phyloP scores from a whole-genome alignment of 768 basidiomycete species.

The Kwoniella botswanensis region DNA sequence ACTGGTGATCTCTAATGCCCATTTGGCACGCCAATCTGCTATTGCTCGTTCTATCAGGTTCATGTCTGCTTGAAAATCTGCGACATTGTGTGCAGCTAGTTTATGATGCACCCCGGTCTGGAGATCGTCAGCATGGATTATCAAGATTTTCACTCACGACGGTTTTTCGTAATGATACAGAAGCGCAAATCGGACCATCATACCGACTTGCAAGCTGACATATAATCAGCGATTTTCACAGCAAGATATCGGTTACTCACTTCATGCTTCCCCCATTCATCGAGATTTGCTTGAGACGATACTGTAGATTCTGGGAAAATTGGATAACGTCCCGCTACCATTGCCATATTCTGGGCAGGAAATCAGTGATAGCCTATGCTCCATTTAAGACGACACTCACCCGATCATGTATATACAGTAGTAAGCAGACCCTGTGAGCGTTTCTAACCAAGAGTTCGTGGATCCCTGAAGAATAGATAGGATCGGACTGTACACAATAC shows the following conservation, averaged over 20 bases:
- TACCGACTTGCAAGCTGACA: conserved; percentile 13
- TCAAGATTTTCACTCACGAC: conserved; percentile 9
- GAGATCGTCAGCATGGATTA: background rate
- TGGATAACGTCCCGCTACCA: conserved; percentile 28
- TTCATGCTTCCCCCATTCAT: conserved; percentile 19
- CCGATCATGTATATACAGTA: conserved; percentile 24
- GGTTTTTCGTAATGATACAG: conserved; percentile 22
- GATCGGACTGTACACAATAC: conserved; percentile 21
- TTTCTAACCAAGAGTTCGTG: conserved; percentile 26
- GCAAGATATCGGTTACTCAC: conserved; percentile 7
- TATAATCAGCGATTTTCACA: background rate
- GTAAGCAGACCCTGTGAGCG: conserved; percentile 23
- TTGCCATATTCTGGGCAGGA: conserved; percentile 23
- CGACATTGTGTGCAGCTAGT: background rate
- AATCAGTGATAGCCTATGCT: background rate
- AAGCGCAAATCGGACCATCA: conserved; percentile 22
- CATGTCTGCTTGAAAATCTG: conserved; percentile 13
- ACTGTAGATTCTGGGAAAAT: conserved; percentile 24
- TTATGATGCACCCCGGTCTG: conserved; percentile 20
- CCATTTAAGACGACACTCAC: background rate
- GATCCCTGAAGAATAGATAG: conserved; percentile 5
- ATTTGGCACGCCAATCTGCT: conserved; percentile 18
- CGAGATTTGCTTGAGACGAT: conserved; percentile 10
- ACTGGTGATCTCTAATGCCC: conserved; percentile 21
- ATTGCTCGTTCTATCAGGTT: conserved; percentile 10